These are phyloP conservation scores for Zalaria sp. DNA, from an alignment of 2,329 filamentous ascomycete species.

Conservation along the genomic window DNA sequence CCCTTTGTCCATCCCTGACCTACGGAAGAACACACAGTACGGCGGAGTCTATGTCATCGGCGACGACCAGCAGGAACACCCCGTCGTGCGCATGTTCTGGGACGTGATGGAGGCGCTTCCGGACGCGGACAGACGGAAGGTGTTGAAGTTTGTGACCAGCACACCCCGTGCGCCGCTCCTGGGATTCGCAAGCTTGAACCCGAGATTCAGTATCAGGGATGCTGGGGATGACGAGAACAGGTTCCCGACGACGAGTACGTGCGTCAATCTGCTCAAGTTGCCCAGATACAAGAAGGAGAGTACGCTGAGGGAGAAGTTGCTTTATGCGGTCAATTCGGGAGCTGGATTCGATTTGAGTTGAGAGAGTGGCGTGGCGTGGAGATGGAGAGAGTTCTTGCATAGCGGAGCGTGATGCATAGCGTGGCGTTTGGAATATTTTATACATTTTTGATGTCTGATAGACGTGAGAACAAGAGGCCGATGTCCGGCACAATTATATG, in stretches of 20 bases:
- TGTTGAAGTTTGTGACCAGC: slow-evolving; percentile 91
- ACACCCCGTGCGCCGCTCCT: slow-evolving; percentile 81
- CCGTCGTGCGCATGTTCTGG: slow-evolving; percentile 82
- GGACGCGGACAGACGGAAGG: slow-evolving; percentile 66
- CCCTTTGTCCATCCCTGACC: slow-evolving; percentile 75
- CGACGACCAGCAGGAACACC: slow-evolving; percentile 77
- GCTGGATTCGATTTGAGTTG: slow-evolving; percentile 84
- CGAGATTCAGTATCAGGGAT: slow-evolving; percentile 81
- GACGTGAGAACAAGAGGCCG: no score
- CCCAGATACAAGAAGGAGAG: slow-evolving; percentile 60
- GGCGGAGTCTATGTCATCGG: slow-evolving; percentile 79
- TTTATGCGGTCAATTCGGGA: slow-evolving; percentile 80
- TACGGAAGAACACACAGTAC: slow-evolving; percentile 73
- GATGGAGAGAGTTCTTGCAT: no score
- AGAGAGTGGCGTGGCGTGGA: background rate
- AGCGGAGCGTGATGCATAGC: no score
- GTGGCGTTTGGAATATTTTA: no score
- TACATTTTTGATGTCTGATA: no score
- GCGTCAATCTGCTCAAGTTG: slow-evolving; percentile 86
- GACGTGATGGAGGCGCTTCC: slow-evolving; percentile 63
- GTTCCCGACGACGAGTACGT: slow-evolving; percentile 87
- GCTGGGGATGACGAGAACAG: slow-evolving; percentile 60
- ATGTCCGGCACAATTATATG: no score
- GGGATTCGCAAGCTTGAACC: slow-evolving; percentile 75
- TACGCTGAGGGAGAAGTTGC: slow-evolving; percentile 60